Conservation (phyloP, 148 eudicot genomes). For the Rhododendron henanense region DNA sequence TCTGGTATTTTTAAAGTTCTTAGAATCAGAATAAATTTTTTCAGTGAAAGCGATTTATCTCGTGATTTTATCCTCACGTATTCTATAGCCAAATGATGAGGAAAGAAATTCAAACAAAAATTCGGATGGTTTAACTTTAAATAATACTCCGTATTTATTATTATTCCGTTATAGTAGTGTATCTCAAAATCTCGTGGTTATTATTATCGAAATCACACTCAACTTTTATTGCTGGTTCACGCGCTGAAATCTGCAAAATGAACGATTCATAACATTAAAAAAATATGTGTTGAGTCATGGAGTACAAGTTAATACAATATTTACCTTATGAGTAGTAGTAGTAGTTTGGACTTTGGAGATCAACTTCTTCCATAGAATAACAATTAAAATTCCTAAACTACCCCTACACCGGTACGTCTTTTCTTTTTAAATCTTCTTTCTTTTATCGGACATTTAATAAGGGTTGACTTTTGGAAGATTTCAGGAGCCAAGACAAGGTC, state of each 20-base stretch:
- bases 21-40: not conserved
- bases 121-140: not conserved
- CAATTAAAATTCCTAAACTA: not conserved
- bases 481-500: not conserved
- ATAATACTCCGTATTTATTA: not conserved
- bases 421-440: not conserved
- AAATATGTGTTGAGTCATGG: not conserved
- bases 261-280: not conserved
- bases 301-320: not conserved
- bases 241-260: not conserved
- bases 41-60: not conserved
- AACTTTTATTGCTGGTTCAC: not conserved
- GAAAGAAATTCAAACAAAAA: not conserved
- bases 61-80: not conserved
- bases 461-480: not conserved
- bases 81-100: not conserved
- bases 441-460: not conserved
- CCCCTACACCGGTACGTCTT: not conserved
- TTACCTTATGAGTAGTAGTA: not conserved
- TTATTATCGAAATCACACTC: not conserved
- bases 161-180: not conserved
- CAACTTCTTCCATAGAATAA: not conserved
- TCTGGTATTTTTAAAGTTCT: not conserved
- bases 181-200: not conserved
- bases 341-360: not conserved